Evolutionary conservation across 2,329 filamentous ascomycete species (phyloP).

Genomic region (Ceratocystis huliohia): DNA sequence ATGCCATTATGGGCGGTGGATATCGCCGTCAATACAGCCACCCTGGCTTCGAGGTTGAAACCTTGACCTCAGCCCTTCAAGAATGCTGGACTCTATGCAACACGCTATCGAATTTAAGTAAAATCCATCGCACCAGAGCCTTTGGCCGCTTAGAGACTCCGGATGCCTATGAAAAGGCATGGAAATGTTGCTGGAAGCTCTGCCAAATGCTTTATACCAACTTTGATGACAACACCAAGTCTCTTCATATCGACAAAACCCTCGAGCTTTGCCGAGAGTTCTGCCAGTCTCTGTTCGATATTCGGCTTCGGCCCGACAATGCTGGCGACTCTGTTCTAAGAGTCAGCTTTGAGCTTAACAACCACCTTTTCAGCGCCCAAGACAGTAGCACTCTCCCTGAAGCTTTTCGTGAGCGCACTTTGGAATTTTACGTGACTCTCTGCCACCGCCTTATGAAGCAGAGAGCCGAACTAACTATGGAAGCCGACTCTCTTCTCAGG

Average conservation of each 20-base stretch:
- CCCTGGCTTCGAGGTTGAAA: constrained; percentile 45
- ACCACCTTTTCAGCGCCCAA: constrained; percentile 87
- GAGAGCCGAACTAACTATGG: constrained; percentile 60
- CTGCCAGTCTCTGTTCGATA: constrained; percentile 81
- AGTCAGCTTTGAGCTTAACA: constrained; percentile 90
- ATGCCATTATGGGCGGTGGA: constrained; percentile 33
- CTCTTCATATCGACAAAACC: constrained; percentile 54
- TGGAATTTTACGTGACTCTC: constrained; percentile 89
- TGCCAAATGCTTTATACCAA: constrained; percentile 82
- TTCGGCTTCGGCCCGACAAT: constrained; percentile 65
- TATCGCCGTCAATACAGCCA: constrained; percentile 23
- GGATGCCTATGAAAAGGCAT: constrained; percentile 73
- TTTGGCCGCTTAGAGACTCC: constrained; percentile 63
- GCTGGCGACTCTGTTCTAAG: constrained; percentile 72
- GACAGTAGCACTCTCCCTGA: constrained; percentile 67
- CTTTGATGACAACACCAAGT: constrained; percentile 54
- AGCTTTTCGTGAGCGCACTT: constrained; percentile 72
- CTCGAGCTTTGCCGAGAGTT: constrained; percentile 84
- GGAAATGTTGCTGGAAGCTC: constrained; percentile 87
- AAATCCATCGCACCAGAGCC: constrained; percentile 65
- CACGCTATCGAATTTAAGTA: constrained; percentile 72
- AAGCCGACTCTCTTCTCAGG: constrained; percentile 70
- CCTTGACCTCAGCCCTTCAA: constrained; percentile 62
- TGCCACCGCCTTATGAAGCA: constrained; percentile 97
- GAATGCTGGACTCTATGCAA: constrained; percentile 95